Evolutionary conservation across 2,329 filamentous ascomycete species (phyloP).

Genomic region (Ophiostoma angusticollis): DNA sequence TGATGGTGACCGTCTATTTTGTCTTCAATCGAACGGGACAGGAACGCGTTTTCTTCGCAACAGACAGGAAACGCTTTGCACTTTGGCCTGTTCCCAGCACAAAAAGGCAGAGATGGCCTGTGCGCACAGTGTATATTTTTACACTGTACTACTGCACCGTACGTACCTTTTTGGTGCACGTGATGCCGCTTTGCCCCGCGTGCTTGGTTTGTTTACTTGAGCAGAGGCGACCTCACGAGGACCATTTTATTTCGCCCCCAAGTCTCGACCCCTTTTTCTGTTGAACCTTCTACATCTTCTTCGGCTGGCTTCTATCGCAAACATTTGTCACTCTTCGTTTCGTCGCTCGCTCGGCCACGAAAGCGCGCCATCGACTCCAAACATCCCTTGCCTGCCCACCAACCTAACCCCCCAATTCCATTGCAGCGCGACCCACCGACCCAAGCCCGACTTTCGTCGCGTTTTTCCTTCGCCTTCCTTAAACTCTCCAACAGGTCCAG

Average conservation of each 20-base stretch:
- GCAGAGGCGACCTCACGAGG: not conserved
- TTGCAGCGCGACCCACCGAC: too few relatives aligned
- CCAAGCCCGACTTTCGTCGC: too few relatives aligned
- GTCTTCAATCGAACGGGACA: not conserved
- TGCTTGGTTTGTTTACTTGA: conserved; percentile 15
- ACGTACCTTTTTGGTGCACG: not conserved
- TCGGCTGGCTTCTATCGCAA: not conserved
- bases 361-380: too few relatives aligned
- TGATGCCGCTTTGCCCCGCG: not conserved
- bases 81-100: not conserved
- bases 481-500: too few relatives aligned
- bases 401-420: too few relatives aligned
- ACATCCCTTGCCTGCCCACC: too few relatives aligned
- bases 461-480: too few relatives aligned
- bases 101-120: not conserved
- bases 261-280: conserved; percentile 5
- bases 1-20: conserved; percentile 1
- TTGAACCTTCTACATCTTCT: too few relatives aligned
- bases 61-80: not conserved
- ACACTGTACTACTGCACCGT: not conserved
- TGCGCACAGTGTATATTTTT: not conserved
- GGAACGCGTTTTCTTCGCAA: conserved; percentile 5
- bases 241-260: conserved; percentile 3
- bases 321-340: not conserved
- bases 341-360: not conserved